These are phyloP conservation scores for Volutella citrinella DNA, from an alignment of 2,329 filamentous ascomycete species.

Conservation along the genomic window DNA sequence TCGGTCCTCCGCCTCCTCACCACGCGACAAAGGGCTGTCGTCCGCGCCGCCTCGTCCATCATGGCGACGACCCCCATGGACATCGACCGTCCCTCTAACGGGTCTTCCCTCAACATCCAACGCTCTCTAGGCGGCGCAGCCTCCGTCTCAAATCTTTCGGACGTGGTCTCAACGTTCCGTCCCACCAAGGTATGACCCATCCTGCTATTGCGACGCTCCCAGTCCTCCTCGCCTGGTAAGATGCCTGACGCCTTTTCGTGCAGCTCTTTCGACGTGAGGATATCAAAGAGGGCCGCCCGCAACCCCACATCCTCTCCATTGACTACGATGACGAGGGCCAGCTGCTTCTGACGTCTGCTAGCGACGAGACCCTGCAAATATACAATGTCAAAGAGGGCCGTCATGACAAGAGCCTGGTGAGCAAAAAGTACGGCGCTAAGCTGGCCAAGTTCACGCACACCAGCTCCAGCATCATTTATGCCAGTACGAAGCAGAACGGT, in stretches of 20 bases:
- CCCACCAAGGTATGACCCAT: conserved; percentile 65
- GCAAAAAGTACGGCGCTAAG: conserved; percentile 96
- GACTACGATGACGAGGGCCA: conserved; percentile 97
- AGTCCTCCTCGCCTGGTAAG: not conserved
- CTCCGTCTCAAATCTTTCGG: conserved; percentile 65
- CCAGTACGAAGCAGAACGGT: conserved; percentile 93
- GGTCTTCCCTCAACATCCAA: conserved; percentile 48
- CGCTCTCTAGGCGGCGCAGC: conserved; percentile 42
- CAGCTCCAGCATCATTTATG: conserved; percentile 86
- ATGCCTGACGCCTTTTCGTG: too few species aligned
- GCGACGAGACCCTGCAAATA: conserved; percentile 92
- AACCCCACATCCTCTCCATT: conserved; percentile 76
- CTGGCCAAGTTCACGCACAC: conserved; percentile 93
- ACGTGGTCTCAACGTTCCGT: conserved; percentile 74
- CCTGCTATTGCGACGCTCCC: conserved; percentile 10
- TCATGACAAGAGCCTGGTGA: conserved; percentile 83
- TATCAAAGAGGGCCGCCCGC: conserved; percentile 46
- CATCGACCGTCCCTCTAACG: conserved; percentile 45
- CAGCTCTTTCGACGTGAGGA: conserved; percentile 56
- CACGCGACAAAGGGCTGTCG: not conserved
- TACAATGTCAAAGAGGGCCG: conserved; percentile 92
- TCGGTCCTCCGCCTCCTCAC: too few species aligned
- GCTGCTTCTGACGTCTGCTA: conserved; percentile 84
- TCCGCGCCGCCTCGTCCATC: conserved; percentile 4
- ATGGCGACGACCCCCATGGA: conserved; percentile 59